A percentile compares a stretch with the other conserved stretches of the same genome.
Conservation (phyloP, 345 rosid species). For the Triadica sebifera region DNA sequence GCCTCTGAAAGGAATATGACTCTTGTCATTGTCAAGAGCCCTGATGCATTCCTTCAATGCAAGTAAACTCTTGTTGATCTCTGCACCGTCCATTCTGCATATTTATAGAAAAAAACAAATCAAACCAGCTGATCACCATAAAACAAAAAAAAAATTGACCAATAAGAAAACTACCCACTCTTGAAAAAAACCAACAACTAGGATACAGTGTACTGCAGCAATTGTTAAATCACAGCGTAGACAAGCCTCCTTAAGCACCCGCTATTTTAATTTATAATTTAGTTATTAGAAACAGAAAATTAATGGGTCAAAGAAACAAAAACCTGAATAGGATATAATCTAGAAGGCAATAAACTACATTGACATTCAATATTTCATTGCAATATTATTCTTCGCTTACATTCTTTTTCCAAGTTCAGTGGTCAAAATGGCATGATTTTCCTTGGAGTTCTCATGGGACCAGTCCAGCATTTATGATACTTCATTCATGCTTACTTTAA, state of each 20-base stretch:
- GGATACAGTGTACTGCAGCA: too few relatives aligned
- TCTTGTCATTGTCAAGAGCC: slow-evolving; percentile 99
- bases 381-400: too few relatives aligned
- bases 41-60: slow-evolving; percentile 98
- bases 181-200: too few relatives aligned
- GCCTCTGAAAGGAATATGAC: slow-evolving; percentile 98
- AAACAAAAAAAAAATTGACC: neutral
- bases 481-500: neutral
- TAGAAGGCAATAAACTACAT: neutral
- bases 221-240: too few relatives aligned
- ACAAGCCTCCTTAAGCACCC: neutral
- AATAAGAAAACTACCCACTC: too few relatives aligned
- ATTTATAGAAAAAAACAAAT: slow-evolving; percentile 18
- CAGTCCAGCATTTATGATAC: neutral
- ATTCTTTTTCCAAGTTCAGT: too few relatives aligned
- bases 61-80: slow-evolving; percentile 95
- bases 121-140: slow-evolving; percentile 9
- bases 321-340: neutral
- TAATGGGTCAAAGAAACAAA: neutral
- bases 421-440: neutral
- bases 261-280: neutral
- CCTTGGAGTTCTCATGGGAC: neutral
- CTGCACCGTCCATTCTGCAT: slow-evolving; percentile 98
- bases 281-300: too few relatives aligned
- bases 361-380: neutral